Evolutionary conservation across 1,139 yeast genomes (phyloP).

Genomic region (Zygoascus meyerae): DNA sequence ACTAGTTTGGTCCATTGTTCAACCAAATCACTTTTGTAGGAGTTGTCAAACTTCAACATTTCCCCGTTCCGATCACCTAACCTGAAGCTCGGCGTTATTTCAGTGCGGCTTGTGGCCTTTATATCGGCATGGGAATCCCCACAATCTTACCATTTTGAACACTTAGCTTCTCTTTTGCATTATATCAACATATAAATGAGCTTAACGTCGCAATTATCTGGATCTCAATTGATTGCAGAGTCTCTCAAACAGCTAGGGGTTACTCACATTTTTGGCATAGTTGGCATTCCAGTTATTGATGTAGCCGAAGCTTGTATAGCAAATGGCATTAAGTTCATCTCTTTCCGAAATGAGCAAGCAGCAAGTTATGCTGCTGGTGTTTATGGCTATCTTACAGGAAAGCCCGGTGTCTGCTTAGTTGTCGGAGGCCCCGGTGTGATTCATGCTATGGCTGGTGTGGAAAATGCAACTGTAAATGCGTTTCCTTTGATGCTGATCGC

Average conservation of each 20-base stretch:
- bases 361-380: slow-evolving; percentile 67
- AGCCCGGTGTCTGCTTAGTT: slow-evolving; percentile 57
- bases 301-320: slow-evolving; percentile 48
- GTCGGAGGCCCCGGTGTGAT: slow-evolving; percentile 70
- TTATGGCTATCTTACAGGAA: slow-evolving; percentile 55
- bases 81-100: too few relatives aligned
- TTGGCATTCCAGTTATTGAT: slow-evolving; percentile 66
- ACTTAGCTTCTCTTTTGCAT: too few relatives aligned
- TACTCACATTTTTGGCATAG: slow-evolving; percentile 55
- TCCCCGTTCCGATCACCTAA: too few relatives aligned
- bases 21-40: too few relatives aligned
- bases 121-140: too few relatives aligned
- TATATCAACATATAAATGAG: too few relatives aligned
- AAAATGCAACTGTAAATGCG: slow-evolving; percentile 51
- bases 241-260: slow-evolving; percentile 45
- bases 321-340: slow-evolving; percentile 47
- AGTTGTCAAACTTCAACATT: too few relatives aligned
- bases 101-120: too few relatives aligned
- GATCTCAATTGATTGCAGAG: slow-evolving; percentile 44
- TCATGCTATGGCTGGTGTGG: slow-evolving; percentile 59
- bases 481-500: slow-evolving; percentile 60
- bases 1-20: too few relatives aligned
- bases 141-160: too few relatives aligned
- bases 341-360: slow-evolving; percentile 62
- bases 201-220: slow-evolving; percentile 20